Conservation (phyloP, 1,139 yeast species). For the Blastobotrys persicus region DNA sequence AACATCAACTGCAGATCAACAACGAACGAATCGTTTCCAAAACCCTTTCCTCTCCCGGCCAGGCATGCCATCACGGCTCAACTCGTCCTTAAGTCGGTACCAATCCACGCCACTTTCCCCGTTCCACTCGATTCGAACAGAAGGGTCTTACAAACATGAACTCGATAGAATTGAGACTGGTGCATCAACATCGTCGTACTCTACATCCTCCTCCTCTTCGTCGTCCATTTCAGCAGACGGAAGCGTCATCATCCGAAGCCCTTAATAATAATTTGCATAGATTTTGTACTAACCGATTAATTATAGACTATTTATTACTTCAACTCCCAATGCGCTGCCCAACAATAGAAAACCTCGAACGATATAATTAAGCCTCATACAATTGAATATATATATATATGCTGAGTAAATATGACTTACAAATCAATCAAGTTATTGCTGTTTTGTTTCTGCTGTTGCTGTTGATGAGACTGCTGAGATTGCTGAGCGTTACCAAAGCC, state of each 20-base stretch:
- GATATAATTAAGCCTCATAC: not conserved
- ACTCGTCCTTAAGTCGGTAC: constrained; percentile 1
- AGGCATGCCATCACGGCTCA: not conserved
- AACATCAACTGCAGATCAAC: not conserved
- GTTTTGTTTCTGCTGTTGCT: constrained; percentile 21
- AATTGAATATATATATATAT: not conserved
- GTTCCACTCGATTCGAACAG: not conserved
- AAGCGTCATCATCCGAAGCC: not conserved
- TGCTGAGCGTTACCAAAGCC: constrained; percentile 78
- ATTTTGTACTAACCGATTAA: not conserved
- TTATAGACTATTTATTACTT: not conserved
- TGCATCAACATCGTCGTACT: not conserved
- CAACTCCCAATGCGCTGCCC: not conserved
- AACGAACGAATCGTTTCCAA: not conserved
- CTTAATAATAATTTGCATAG: not conserved
- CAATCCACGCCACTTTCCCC: constrained; percentile 5
- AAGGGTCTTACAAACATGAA: not conserved
- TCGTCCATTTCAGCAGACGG: not conserved
- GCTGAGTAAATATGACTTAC: constrained; percentile 14
- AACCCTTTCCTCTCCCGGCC: not conserved
- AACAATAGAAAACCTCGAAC: not conserved
- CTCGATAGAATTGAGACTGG: not conserved
- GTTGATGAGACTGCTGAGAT: constrained; percentile 35
- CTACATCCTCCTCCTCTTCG: not conserved
- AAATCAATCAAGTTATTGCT: constrained; percentile 33